phyloP scores from a whole-genome alignment of 2,329 filamentous ascomycete genomes.

The Claviceps sp. region DNA sequence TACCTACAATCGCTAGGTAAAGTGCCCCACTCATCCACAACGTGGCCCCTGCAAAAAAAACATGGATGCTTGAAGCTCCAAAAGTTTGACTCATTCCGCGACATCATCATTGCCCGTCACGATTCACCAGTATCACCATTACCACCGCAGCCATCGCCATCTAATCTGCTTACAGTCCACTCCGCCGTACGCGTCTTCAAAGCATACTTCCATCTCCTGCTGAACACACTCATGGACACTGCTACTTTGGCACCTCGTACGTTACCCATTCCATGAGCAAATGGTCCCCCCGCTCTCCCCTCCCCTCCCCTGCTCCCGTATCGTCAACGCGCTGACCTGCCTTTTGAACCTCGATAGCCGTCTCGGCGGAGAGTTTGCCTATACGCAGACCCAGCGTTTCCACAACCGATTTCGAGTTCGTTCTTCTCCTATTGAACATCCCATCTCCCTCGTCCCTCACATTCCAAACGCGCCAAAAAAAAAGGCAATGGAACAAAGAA shows the following conservation, averaged over 20 bases:
- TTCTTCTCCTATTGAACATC: not conserved
- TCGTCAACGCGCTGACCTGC: not conserved
- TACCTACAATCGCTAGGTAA: too few relatives aligned
- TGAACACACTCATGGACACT: not conserved
- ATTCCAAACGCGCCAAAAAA: not conserved
- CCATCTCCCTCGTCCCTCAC: not conserved
- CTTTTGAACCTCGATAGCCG: not conserved
- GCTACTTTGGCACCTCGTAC: not conserved
- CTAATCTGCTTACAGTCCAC: not conserved
- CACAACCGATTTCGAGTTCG: slow-evolving; percentile 11
- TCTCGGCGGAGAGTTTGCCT: slow-evolving; percentile 2
- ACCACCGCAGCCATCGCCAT: not conserved
- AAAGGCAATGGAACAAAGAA: not conserved
- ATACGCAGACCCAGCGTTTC: slow-evolving; percentile 7
- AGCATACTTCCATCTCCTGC: not conserved
- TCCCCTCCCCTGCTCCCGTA: not conserved
- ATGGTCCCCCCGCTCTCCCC: not conserved
- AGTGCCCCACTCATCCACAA: too few relatives aligned
- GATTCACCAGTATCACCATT: not conserved
- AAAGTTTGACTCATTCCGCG: slow-evolving; percentile 1
- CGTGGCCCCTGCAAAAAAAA: not conserved
- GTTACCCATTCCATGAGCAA: not conserved
- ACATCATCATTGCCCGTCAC: not conserved
- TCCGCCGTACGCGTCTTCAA: not conserved
- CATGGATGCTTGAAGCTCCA: not conserved